Evolutionary conservation across 202 grass and related monocot species (phyloP).

Genomic region (Digitaria exilis): DNA sequence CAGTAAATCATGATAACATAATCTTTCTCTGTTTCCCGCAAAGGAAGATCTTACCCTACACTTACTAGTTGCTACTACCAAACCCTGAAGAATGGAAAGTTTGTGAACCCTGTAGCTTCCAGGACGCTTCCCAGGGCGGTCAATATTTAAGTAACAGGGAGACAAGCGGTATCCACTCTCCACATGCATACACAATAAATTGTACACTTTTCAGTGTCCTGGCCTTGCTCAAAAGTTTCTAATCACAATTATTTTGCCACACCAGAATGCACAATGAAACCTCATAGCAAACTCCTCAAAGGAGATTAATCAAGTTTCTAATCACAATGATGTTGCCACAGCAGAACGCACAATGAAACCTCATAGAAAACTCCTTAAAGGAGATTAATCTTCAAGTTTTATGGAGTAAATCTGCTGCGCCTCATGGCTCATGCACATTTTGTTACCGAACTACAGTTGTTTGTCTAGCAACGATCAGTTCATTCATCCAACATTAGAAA

Average conservation of each 20-base stretch:
- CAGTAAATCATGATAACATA: background rate
- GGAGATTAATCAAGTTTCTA: background rate
- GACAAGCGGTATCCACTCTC: background rate
- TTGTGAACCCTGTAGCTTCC: background rate
- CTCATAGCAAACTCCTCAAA: background rate
- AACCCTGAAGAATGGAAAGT: background rate
- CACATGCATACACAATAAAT: background rate
- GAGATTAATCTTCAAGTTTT: background rate
- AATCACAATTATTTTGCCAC: background rate
- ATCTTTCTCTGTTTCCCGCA: background rate
- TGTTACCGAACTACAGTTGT: background rate
- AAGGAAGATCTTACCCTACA: background rate
- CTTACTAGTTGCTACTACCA: background rate
- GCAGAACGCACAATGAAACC: background rate
- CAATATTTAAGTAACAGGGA: background rate
- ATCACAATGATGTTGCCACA: background rate
- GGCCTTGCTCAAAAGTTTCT: background rate
- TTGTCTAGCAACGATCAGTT: background rate
- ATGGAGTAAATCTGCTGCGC: background rate
- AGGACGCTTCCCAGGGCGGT: background rate
- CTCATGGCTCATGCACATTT: background rate
- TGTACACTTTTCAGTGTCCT: background rate
- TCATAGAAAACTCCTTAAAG: background rate
- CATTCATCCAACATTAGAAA: slow-evolving; percentile 6
- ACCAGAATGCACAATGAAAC: background rate